These are phyloP conservation scores for Colletotrichum lupini DNA, from an alignment of 2,329 filamentous ascomycete species.

Conservation along the genomic window DNA sequence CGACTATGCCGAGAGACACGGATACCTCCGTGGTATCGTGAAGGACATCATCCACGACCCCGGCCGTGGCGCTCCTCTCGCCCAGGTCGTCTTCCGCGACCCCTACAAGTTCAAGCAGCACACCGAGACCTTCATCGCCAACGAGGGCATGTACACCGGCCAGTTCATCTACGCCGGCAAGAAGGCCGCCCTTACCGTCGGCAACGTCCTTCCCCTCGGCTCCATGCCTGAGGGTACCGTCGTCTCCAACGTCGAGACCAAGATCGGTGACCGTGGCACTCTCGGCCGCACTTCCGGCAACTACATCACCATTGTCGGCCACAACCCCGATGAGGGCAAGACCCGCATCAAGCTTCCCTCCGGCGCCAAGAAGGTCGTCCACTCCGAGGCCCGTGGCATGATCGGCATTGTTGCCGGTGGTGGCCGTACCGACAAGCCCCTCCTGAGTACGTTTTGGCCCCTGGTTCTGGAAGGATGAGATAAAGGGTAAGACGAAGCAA, in stretches of 20 bases:
- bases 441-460: conserved; percentile 77
- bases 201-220: conserved; percentile 95
- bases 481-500: background rate
- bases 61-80: conserved; percentile 97
- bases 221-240: conserved; percentile 99
- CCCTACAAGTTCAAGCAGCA: conserved; percentile 98
- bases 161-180: conserved; percentile 99
- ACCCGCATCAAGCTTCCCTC: conserved; percentile 99
- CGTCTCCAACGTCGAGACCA: conserved; percentile 99
- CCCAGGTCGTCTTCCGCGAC: conserved; percentile 96
- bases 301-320: conserved; percentile 98
- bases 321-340: conserved; percentile 99
- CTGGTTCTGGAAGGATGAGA: background rate
- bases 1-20: conserved; percentile 97
- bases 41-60: conserved; percentile 99
- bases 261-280: conserved; percentile 94
- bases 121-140: conserved; percentile 99
- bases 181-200: conserved; percentile 96
- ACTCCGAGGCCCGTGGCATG: conserved; percentile 94
- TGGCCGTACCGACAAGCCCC: conserved; percentile 99
- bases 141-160: conserved; percentile 99
- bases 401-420: conserved; percentile 99
- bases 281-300: conserved; percentile 98
- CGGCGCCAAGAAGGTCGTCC: conserved; percentile 98
- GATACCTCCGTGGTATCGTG: conserved; percentile 96